A percentile compares a stretch with the other conserved stretches of the same genome.
Evolutionary conservation across 2,329 filamentous ascomycete genomes (phyloP).

Genomic region (Colletotrichum coccodes): DNA sequence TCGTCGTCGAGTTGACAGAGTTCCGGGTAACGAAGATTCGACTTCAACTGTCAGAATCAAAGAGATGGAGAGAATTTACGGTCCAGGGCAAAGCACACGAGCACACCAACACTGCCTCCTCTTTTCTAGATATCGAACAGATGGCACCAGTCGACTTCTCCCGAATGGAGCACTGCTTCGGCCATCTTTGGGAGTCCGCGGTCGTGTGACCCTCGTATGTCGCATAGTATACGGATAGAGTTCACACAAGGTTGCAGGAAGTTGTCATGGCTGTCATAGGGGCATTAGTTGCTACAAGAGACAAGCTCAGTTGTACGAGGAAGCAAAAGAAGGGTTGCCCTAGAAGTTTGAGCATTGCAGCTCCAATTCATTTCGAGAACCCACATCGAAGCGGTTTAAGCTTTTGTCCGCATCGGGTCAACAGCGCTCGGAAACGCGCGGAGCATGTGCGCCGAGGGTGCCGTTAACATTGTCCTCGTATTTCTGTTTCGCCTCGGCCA

Average conservation of each 20-base stretch:
- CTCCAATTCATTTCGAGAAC: background rate
- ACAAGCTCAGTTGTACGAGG: no score
- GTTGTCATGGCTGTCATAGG: background rate
- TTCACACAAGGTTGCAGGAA: background rate
- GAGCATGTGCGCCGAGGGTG: constrained; percentile 1
- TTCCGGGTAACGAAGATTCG: background rate
- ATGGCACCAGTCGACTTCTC: background rate
- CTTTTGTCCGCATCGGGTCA: constrained; percentile 1
- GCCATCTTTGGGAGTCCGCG: background rate
- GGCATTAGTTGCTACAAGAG: background rate
- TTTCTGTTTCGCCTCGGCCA: background rate
- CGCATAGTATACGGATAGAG: background rate
- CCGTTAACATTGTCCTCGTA: background rate
- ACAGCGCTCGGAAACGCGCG: background rate
- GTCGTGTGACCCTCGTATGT: background rate
- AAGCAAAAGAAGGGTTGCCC: background rate
- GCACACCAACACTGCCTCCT: background rate
- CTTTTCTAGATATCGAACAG: background rate
- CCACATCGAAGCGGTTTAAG: constrained; percentile 4
- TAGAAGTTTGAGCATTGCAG: background rate
- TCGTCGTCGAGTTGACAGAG: background rate
- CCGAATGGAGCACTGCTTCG: no score
- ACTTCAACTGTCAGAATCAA: background rate
- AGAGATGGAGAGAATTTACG: background rate
- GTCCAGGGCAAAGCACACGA: background rate